Base-by-base conservation (phyloP, 805 yeast genomes). In the Brettanomyces bruxellensis region DNA sequence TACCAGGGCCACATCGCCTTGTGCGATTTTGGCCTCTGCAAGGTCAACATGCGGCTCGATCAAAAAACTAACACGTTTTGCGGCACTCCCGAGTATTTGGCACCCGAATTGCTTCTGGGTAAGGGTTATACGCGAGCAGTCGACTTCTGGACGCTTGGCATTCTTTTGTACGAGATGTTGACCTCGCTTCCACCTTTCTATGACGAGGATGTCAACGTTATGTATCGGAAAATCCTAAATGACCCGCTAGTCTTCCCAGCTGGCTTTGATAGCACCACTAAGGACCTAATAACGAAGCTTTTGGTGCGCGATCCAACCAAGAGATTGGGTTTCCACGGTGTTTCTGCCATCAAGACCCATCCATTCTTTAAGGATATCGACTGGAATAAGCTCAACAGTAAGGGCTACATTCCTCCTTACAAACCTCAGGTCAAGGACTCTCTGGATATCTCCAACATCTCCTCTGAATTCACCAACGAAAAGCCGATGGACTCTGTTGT, bases 131-230 rank as follows among this genome's bases (percentile, higher is more conserved):
- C 98, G 2, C 81, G 95, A 63, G 84, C 85, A 8, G 98, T 93
- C 23, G 99, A 93, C 66, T 93, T 96, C 91, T 93, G 99, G 99
- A 93, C 99, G 1, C 71, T 93, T 55, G 99, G 99, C 38, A 90
- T 91, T 14, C 71, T 93, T 45, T 70, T 93, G 40, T 93, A 88
- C 62, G 99, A 91, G 61, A 93, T 93, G 99, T 71, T 93, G 50
- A 89, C 97, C 1, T 96, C 98, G 1, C 73, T 93, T 54, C 99
- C 99, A 4, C 99, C 99, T 37, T 93, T 88, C 63, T 93, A 88
- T 62, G 98, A 93, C 61, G 96, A 90, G 60, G 93, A 90, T 65
- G 85, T 86, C 5, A 83, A 89, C 49, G 81, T 81, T 40, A 93
- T 93, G 99, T 93, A 93, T 70, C 80, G 86, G 58, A 93, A 91